Conservation (phyloP, 257 asterid genomes). For the Primulina huaijiensis region DNA sequence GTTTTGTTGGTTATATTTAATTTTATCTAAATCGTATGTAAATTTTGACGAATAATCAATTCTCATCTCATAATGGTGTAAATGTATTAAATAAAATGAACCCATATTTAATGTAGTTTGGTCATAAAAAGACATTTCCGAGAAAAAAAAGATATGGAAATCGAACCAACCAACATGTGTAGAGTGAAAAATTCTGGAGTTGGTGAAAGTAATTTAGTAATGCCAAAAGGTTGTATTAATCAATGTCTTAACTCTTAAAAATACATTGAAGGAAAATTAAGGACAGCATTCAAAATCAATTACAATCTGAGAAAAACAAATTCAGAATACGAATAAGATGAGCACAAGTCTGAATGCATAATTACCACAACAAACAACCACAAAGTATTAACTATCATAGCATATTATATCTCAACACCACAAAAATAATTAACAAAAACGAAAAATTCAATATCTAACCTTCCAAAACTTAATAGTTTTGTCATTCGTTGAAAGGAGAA, state of each 20-base stretch:
- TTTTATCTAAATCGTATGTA: neutral
- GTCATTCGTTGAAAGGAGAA: slow-evolving; percentile 79
- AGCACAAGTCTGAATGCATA: slow-evolving; percentile 9
- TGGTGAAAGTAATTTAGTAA: too few relatives aligned
- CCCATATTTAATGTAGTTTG: neutral
- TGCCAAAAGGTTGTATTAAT: neutral
- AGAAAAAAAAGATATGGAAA: neutral
- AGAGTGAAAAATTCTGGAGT: neutral
- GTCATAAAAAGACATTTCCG: neutral
- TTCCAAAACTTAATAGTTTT: slow-evolving; percentile 82
- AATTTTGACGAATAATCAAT: too few relatives aligned
- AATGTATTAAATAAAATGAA: too few relatives aligned
- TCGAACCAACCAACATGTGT: neutral
- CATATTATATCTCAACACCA: neutral
- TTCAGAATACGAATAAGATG: slow-evolving; percentile 15
- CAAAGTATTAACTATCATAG: slow-evolving; percentile 10
- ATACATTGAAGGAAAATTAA: too few relatives aligned
- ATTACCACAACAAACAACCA: slow-evolving; percentile 16
- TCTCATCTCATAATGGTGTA: too few relatives aligned
- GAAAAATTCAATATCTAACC: slow-evolving; percentile 40
- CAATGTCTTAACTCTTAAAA: neutral
- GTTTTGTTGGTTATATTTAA: neutral
- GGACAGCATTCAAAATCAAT: slow-evolving; percentile 13
- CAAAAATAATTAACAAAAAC: neutral
- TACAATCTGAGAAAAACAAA: slow-evolving; percentile 10